These are phyloP conservation scores for Metarhizium album DNA, from an alignment of 2,329 filamentous ascomycete species.

Conservation along the genomic window DNA sequence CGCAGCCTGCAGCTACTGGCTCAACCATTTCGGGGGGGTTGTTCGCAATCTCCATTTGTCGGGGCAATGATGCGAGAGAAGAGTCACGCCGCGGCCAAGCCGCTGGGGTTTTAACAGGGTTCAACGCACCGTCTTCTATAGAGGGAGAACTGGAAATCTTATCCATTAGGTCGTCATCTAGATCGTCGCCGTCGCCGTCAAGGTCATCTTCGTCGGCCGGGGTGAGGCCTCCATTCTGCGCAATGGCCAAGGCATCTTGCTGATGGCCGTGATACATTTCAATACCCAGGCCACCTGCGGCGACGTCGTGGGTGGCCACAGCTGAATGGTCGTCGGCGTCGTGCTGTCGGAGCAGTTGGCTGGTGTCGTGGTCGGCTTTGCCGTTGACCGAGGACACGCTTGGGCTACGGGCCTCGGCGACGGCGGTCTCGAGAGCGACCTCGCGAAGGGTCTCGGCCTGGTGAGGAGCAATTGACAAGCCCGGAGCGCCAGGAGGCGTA, in stretches of 20 bases:
- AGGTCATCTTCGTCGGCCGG: constrained; percentile 51
- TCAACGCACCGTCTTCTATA: constrained; percentile 94
- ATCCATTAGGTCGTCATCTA: constrained; percentile 93
- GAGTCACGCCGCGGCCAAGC: constrained; percentile 34
- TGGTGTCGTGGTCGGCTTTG: constrained; percentile 27
- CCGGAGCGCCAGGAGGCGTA: constrained; percentile 32
- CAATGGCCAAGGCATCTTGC: constrained; percentile 48
- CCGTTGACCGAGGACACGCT: constrained; percentile 42
- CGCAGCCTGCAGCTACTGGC: constrained; percentile 13
- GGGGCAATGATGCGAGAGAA: constrained; percentile 25
- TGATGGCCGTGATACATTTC: constrained; percentile 26
- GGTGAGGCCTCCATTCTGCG: constrained; percentile 48
- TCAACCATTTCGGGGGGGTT: constrained; percentile 24
- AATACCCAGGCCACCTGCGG: constrained; percentile 16
- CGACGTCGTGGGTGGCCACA: constrained; percentile 5
- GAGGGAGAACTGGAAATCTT: constrained; percentile 98
- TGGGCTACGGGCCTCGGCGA: constrained; percentile 58
- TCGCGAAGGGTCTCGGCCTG: constrained; percentile 78
- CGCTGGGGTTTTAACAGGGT: constrained; percentile 25
- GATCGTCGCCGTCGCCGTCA: constrained; percentile 53
- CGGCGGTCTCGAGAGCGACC: constrained; percentile 63
- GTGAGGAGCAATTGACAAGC: constrained; percentile 56
- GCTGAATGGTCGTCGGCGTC: constrained; percentile 33
- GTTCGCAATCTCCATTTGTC: constrained; percentile 19
- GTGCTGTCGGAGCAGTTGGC: constrained; percentile 29